A percentile compares a stretch with the other conserved stretches of the same genome.
These are phyloP conservation scores for Ustilago trichophora DNA, from an alignment of 1,284 basidiomycete species.

Conservation along the genomic window DNA sequence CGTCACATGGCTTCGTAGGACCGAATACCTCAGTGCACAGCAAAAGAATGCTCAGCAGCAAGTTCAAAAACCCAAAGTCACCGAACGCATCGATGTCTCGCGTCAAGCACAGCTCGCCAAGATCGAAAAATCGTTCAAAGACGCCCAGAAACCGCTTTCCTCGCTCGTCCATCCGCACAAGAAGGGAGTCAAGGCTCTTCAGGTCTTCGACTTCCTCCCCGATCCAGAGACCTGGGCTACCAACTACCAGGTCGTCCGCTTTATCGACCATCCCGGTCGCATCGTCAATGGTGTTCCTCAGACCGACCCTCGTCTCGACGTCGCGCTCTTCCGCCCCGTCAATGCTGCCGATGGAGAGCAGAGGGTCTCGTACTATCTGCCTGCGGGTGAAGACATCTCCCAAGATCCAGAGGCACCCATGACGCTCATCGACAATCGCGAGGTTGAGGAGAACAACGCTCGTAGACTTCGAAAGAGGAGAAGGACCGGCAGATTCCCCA, in stretches of 20 bases:
- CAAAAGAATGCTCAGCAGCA: constrained; percentile 49
- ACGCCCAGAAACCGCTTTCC: constrained; percentile 51
- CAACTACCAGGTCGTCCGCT: constrained; percentile 61
- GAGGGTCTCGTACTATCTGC: constrained; percentile 60
- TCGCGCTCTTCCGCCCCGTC: constrained; percentile 57
- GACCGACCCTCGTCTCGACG: constrained; percentile 54
- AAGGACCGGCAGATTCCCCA: constrained; percentile 53
- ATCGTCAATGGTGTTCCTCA: constrained; percentile 45
- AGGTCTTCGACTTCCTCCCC: constrained; percentile 61
- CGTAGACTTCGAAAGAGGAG: constrained; percentile 53
- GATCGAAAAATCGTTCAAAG: constrained; percentile 59
- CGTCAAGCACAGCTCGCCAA: constrained; percentile 55
- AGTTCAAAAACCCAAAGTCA: constrained; percentile 37
- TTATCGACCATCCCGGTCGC: constrained; percentile 59
- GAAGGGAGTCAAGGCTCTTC: constrained; percentile 54
- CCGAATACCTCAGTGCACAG: constrained; percentile 63
- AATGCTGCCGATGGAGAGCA: constrained; percentile 54
- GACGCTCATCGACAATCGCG: constrained; percentile 31
- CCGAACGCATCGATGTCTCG: constrained; percentile 54
- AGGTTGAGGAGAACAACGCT: constrained; percentile 47
- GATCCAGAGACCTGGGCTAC: constrained; percentile 66
- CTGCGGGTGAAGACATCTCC: constrained; percentile 50
- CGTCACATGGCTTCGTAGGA: constrained; percentile 64
- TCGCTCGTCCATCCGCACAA: constrained; percentile 61
- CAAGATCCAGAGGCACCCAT: constrained; percentile 39